Evolutionary conservation across 805 yeast genomes (phyloP).

Genomic region (Millerozyma miso): DNA sequence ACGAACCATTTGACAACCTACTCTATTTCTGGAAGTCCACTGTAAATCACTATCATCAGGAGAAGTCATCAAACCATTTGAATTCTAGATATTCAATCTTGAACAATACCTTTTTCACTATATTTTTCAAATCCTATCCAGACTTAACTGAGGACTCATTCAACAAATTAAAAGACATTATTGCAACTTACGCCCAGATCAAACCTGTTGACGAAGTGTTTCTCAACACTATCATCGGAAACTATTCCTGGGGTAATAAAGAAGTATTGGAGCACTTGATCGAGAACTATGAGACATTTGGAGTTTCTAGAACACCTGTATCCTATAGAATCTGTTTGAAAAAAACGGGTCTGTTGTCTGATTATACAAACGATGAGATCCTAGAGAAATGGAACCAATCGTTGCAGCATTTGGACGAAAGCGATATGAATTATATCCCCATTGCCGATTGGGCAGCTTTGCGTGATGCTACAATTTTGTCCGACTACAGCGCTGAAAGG

Average conservation of each 20-base stretch:
- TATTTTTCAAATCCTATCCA: slow-evolving; percentile 60
- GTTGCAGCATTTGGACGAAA: slow-evolving; percentile 44
- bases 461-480: slow-evolving; percentile 66
- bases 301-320: slow-evolving; percentile 60
- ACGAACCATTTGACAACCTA: slow-evolving; percentile 55
- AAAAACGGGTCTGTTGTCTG: slow-evolving; percentile 62
- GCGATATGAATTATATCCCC: slow-evolving; percentile 61
- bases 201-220: slow-evolving; percentile 74
- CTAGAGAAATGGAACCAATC: slow-evolving; percentile 53
- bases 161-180: slow-evolving; percentile 50
- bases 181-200: slow-evolving; percentile 51
- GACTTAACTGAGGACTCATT: slow-evolving; percentile 52
- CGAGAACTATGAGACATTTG: slow-evolving; percentile 53
- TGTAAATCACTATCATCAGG: slow-evolving; percentile 44
- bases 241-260: slow-evolving; percentile 64
- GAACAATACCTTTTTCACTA: slow-evolving; percentile 63
- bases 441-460: slow-evolving; percentile 83
- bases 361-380: slow-evolving; percentile 48
- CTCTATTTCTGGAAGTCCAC: slow-evolving; percentile 61
- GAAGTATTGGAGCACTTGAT: slow-evolving; percentile 61
- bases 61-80: slow-evolving; percentile 47
- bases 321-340: slow-evolving; percentile 70
- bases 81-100: slow-evolving; percentile 70
- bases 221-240: slow-evolving; percentile 69
- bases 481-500: slow-evolving; percentile 42